phyloP scores from a whole-genome alignment of 2,329 filamentous ascomycete species.

The Cordyceps militaris region DNA sequence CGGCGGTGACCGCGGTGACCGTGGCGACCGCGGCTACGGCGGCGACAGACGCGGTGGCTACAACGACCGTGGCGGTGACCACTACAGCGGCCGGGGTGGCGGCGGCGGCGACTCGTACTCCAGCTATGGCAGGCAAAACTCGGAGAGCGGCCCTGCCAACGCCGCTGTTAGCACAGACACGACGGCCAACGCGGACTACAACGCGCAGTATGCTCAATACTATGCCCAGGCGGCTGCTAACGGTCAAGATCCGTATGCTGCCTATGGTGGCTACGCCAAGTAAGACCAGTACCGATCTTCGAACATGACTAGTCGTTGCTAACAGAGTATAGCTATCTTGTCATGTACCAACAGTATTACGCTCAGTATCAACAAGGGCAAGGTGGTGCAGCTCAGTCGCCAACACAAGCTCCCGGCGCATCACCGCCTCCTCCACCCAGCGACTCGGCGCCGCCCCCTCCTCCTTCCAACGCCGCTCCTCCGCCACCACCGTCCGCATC shows the following conservation, averaged over 20 bases:
- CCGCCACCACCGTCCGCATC: slow-evolving; percentile 43
- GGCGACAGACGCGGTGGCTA: slow-evolving; percentile 32
- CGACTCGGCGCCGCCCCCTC: slow-evolving; percentile 47
- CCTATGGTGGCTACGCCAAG: slow-evolving; percentile 82
- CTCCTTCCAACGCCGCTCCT: slow-evolving; percentile 48
- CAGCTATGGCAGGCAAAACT: slow-evolving; percentile 20
- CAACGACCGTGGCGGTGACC: slow-evolving; percentile 31
- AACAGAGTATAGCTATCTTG: slow-evolving; percentile 44
- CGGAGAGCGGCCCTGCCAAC: slow-evolving; percentile 29
- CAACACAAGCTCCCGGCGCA: slow-evolving; percentile 27
- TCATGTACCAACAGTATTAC: slow-evolving; percentile 69
- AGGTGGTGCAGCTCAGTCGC: slow-evolving; percentile 20
- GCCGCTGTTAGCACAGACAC: slow-evolving; percentile 23
- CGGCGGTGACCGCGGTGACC: slow-evolving; percentile 14
- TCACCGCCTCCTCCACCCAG: too few relatives aligned
- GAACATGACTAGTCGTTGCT: slow-evolving; percentile 13
- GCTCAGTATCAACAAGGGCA: slow-evolving; percentile 33
- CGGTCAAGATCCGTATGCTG: slow-evolving; percentile 73
- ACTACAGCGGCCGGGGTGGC: slow-evolving; percentile 26
- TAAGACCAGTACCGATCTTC: slow-evolving; percentile 31
- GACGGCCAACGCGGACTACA: slow-evolving; percentile 51
- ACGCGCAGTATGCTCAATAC: slow-evolving; percentile 77
- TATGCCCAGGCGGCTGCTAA: slow-evolving; percentile 39
- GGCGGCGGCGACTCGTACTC: slow-evolving; percentile 26
- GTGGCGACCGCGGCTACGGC: slow-evolving; percentile 26